Evolutionary conservation across 2,329 filamentous ascomycete species (phyloP), one percentile per base, ranked within the genome.

Genomic region (Sphaceloma murrayae): DNA sequence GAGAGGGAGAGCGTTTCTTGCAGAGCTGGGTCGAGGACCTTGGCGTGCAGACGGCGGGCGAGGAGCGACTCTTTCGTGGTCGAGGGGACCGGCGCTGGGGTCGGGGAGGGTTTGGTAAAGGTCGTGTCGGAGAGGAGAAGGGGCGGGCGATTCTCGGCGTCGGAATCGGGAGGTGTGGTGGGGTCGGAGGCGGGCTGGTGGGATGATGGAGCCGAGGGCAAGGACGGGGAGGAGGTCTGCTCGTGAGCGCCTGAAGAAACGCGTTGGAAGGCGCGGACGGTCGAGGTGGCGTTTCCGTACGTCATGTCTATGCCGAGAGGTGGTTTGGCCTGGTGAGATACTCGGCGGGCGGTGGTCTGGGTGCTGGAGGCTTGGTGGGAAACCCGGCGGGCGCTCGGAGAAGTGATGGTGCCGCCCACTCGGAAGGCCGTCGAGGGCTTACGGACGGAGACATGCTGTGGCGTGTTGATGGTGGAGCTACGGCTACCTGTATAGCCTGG

Each of bases 271-370:
- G 94, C 80, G 45, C 88, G 81, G 52, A 94, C 85, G 11, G 88
- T 94, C 1, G 89, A 95, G 1, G 85, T 85, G 5, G 81, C 83
- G 62, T 96, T 96, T 42, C 89, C 91, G 64, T 93, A 96, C 4
- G 82, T 93, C 70, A 94, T 80, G 56, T 96, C 86, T 1, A 91
- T 75, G 45, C 87, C 86, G 2, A 95, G 72, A 0, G 89, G 88
- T 51, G 85, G 80, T 62, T 85, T 87, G 6, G 56, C 52, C 34
- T 59, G 56, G 22, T 59, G 56, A 48, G 65, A 70, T 43, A 67
- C 56, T 14, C 63, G 62, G 14, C 67, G 63, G 24, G 67, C 62
- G 2, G 67, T 69, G 2, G 65, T 62, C 11, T 63, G 67, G 3
- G 55, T 53, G 9, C 57, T 56, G 6, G 60, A 62, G 2, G 54